These are phyloP conservation scores for Adansonia grandidieri DNA, from an alignment of 441 rosid genomes.

Conservation along the genomic window DNA sequence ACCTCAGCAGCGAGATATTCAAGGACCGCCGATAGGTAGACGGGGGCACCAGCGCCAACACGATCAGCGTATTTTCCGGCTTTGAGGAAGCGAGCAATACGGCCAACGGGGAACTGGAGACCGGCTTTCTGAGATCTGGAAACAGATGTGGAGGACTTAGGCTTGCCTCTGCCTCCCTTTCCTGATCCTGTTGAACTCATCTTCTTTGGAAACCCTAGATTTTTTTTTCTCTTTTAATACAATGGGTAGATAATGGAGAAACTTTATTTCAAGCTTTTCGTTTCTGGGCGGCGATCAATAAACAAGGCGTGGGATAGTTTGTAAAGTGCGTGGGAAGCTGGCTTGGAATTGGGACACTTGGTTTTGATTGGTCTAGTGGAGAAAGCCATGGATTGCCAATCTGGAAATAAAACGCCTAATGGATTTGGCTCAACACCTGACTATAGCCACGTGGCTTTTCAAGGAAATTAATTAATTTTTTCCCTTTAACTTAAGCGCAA, in stretches of 20 bases:
- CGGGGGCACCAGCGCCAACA: no score
- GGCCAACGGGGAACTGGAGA: no score
- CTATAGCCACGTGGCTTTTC: no score
- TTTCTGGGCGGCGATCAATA: background rate
- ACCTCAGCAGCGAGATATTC: conserved; percentile 48
- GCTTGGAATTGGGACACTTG: no score
- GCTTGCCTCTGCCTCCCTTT: conserved; percentile 43
- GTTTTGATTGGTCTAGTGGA: conserved; percentile 18
- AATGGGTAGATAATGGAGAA: background rate
- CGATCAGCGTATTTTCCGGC: no score
- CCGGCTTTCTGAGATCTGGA: no score
- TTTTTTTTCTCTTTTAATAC: background rate
- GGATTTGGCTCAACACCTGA: no score
- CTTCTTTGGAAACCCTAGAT: conserved; percentile 2
- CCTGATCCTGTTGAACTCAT: conserved; percentile 39
- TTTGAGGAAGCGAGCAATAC: no score
- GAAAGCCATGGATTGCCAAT: conserved; percentile 12
- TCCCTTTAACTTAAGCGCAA: background rate
- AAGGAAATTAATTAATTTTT: no score
- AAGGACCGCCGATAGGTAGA: no score
- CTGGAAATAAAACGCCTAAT: background rate
- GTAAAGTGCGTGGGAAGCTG: background rate
- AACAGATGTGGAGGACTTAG: no score
- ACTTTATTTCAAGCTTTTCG: background rate
- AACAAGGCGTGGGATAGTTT: background rate